A percentile compares a stretch with the other conserved stretches of the same genome.
phyloP scores from a whole-genome alignment of 23 red algal genomes.

The Gracilariopsis chorda region DNA sequence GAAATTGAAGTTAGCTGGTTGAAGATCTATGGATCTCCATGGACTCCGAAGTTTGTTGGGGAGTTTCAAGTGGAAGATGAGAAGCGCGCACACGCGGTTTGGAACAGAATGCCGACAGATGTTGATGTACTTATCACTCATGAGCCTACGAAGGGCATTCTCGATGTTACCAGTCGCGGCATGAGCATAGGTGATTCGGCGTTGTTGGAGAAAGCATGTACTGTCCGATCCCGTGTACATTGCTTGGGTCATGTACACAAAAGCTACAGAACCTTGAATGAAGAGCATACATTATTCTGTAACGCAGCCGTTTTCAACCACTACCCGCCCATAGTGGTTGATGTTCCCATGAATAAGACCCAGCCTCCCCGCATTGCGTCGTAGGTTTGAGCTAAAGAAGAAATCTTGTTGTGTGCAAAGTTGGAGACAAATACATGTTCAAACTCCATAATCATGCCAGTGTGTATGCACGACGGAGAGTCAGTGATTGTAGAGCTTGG shows the following conservation, averaged over 20 bases:
- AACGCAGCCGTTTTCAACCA: slow-evolving; percentile 58
- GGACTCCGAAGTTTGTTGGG: slow-evolving; percentile 62
- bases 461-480: not conserved
- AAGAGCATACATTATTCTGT: slow-evolving; percentile 38
- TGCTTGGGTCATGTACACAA: slow-evolving; percentile 64
- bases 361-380: slow-evolving; percentile 16
- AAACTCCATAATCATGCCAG: no score
- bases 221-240: slow-evolving; percentile 35
- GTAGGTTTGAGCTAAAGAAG: no score
- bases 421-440: no score
- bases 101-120: slow-evolving; percentile 32
- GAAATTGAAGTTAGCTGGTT: slow-evolving; percentile 5
- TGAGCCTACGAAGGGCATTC: slow-evolving; percentile 43
- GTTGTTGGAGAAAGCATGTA: slow-evolving; percentile 1
- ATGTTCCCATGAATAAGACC: slow-evolving; percentile 32
- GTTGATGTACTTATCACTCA: slow-evolving; percentile 60
- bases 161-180: slow-evolving; percentile 55
- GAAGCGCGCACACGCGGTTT: not conserved
- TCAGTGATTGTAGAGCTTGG: slow-evolving; percentile 7
- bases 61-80: slow-evolving; percentile 32
- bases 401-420: no score
- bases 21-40: slow-evolving; percentile 60
- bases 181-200: slow-evolving; percentile 39
- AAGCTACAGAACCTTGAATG: slow-evolving; percentile 34
- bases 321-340: slow-evolving; percentile 33